A percentile compares a stretch with the other conserved stretches of the same genome.
phyloP scores from a whole-genome alignment of 176 grass and related monocot genomes.

The Oryza meridionalis region DNA sequence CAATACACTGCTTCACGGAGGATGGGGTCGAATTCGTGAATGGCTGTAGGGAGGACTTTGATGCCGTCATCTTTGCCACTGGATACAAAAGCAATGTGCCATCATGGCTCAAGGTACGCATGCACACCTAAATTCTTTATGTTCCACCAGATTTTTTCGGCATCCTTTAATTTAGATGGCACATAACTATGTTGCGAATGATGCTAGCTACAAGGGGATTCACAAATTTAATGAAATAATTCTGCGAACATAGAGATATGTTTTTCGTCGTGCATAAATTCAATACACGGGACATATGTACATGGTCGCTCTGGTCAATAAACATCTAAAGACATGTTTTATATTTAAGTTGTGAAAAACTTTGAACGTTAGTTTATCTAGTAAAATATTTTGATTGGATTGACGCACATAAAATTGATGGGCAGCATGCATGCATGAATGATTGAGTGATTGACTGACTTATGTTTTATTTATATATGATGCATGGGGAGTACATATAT shows the following conservation, averaged over 20 bases:
- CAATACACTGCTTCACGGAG: conserved; percentile 58
- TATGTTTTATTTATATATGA: background rate
- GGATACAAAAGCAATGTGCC: conserved; percentile 90
- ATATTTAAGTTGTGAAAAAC: background rate
- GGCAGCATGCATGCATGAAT: background rate
- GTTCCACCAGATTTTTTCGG: background rate
- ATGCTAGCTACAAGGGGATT: background rate
- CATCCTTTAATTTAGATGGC: background rate
- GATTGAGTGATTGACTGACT: background rate
- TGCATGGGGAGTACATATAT: background rate
- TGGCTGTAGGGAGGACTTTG: conserved; percentile 59
- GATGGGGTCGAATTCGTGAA: conserved; percentile 62
- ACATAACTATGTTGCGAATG: background rate
- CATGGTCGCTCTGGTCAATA: background rate
- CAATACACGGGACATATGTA: background rate
- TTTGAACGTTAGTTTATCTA: background rate
- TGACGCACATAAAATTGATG: background rate
- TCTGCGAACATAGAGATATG: too few relatives aligned
- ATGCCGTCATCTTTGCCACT: conserved; percentile 80
- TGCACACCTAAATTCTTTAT: background rate
- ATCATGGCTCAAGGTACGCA: conserved; percentile 86
- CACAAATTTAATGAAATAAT: background rate
- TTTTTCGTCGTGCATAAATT: too few relatives aligned
- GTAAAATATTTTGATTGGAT: background rate
- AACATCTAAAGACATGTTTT: background rate